A percentile compares a stretch with the other conserved stretches of the same genome.
These are phyloP conservation scores for Stipa capillata DNA, from an alignment of 176 grass and related monocot species.

Conservation along the genomic window DNA sequence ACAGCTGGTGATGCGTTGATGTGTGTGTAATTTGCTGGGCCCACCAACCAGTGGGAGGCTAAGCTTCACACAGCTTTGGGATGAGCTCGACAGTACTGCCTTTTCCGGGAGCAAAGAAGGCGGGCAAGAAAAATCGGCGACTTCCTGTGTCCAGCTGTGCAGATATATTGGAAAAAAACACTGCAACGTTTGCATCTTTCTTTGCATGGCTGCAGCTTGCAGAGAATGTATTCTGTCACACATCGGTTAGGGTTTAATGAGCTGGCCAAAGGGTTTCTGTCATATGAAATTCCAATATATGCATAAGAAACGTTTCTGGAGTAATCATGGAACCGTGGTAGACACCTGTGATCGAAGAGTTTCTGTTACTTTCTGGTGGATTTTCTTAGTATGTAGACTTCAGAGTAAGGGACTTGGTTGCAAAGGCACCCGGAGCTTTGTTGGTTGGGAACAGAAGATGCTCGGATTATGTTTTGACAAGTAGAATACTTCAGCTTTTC, in stretches of 20 bases:
- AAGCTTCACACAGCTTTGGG: not conserved
- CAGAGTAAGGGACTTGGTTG: not conserved
- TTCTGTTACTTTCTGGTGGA: not conserved
- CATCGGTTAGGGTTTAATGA: not conserved
- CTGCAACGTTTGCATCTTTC: not conserved
- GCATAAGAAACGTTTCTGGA: not conserved
- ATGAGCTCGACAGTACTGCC: not conserved
- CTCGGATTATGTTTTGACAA: not conserved
- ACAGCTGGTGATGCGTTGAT: slow-evolving; percentile 27
- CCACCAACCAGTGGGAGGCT: not conserved
- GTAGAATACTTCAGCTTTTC: not conserved
- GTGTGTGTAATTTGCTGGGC: not conserved
- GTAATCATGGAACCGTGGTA: not conserved
- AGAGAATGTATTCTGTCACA: not conserved
- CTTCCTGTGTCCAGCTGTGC: slow-evolving; percentile 27
- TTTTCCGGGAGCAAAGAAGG: not conserved
- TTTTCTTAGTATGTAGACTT: not conserved
- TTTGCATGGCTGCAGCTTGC: not conserved
- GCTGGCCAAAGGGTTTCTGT: not conserved
- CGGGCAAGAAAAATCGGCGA: not conserved
- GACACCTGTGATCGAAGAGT: not conserved
- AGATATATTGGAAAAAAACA: not conserved
- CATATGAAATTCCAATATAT: not conserved
- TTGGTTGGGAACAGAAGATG: slow-evolving; percentile 6
- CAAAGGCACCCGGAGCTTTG: not conserved